These are phyloP conservation scores for Tausonia pullulans DNA, from an alignment of 1,284 basidiomycete species.

Conservation along the genomic window DNA sequence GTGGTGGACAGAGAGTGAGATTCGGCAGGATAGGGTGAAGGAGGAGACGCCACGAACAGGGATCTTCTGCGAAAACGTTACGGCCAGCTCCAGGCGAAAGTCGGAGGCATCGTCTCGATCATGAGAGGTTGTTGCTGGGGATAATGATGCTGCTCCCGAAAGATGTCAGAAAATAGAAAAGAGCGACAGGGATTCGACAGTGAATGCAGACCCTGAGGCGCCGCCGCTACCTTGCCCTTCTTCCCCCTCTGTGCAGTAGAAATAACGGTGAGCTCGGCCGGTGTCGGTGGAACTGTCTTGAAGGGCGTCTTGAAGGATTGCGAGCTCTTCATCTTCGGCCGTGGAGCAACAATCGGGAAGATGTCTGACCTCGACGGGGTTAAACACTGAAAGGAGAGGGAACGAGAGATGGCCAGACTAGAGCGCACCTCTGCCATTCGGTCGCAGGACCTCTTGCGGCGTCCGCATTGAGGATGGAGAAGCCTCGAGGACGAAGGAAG, in stretches of 20 bases:
- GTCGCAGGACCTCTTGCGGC: slow-evolving; percentile 8
- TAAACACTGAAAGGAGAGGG: not conserved
- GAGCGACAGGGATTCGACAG: not conserved
- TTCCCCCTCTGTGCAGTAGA: slow-evolving; percentile 5
- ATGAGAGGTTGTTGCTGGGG: not conserved
- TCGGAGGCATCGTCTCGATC: slow-evolving; percentile 7
- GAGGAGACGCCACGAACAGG: slow-evolving; percentile 36
- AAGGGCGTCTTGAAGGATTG: slow-evolving; percentile 48
- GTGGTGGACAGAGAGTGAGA: not conserved
- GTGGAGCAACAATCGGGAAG: not conserved
- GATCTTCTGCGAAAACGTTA: slow-evolving; percentile 50
- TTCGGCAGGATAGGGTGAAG: too few species aligned
- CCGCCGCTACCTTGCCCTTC: not conserved
- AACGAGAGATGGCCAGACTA: not conserved
- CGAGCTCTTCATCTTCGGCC: slow-evolving; percentile 3
- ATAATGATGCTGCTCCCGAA: not conserved
- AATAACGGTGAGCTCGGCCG: not conserved
- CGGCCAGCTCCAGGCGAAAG: slow-evolving; percentile 42
- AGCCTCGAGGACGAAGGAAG: not conserved
- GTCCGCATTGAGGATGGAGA: slow-evolving; percentile 1
- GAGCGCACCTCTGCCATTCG: not conserved
- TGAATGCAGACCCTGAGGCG: not conserved
- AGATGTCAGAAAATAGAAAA: not conserved
- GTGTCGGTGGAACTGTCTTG: slow-evolving; percentile 20
- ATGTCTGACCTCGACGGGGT: not conserved